Percentiles rank a stretch among this genome's conserved stretches.
Evolutionary conservation across 108 stramenopile genomes (phyloP).

Genomic region (Stephanodiscus triporus): DNA sequence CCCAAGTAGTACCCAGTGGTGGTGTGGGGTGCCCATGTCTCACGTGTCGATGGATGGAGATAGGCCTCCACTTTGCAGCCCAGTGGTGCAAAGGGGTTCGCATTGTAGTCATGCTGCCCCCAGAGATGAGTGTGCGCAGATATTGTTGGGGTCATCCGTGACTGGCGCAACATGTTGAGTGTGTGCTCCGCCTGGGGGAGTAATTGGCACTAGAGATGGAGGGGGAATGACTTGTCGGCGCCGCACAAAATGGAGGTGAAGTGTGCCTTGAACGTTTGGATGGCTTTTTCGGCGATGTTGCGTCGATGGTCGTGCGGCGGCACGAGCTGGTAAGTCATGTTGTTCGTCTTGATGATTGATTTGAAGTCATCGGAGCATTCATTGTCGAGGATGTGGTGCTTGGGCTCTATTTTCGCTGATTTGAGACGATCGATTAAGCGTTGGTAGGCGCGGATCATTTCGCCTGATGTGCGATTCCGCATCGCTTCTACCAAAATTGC

Average conservation of each 20-base stretch:
- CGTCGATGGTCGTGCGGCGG: neutral
- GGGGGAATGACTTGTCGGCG: neutral
- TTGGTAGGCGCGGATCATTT: conserved; percentile 13
- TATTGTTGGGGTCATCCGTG: neutral
- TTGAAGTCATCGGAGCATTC: neutral
- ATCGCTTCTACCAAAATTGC: conserved; percentile 43
- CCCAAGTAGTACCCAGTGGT: conserved; percentile 8
- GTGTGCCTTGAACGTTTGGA: neutral
- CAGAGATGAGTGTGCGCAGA: conserved; percentile 10
- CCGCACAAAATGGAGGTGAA: conserved; percentile 15
- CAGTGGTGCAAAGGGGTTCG: conserved; percentile 19
- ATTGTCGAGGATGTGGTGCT: neutral
- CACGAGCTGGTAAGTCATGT: neutral
- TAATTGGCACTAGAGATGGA: conserved; percentile 26
- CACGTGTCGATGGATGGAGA: neutral
- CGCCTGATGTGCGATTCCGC: neutral
- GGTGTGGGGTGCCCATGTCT: conserved; percentile 14
- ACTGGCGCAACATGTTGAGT: conserved; percentile 12
- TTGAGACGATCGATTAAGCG: neutral
- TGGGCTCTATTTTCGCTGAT: neutral
- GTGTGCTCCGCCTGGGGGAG: conserved; percentile 13
- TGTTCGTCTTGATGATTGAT: neutral
- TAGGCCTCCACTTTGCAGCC: conserved; percentile 11
- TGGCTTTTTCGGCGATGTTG: neutral
- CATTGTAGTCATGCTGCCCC: conserved; percentile 19